phyloP scores from a whole-genome alignment of 2,329 filamentous ascomycete species.

The Fusarium paranaense region DNA sequence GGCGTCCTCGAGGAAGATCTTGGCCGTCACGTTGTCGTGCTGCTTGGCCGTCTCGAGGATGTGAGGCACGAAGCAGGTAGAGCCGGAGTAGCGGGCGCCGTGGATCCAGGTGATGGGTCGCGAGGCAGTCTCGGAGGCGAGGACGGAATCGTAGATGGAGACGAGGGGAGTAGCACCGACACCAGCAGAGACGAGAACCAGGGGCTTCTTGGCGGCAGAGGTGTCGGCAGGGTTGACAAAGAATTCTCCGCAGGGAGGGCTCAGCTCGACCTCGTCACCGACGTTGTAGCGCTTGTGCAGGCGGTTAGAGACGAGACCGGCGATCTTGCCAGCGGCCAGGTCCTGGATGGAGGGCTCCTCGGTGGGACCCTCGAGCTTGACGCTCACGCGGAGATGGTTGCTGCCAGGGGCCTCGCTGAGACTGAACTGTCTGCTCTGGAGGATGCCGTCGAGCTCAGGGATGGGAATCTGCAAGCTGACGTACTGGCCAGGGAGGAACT shows the following conservation, averaged over 20 bases:
- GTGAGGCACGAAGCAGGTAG: slow-evolving; percentile 67
- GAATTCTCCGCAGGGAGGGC: slow-evolving; percentile 71
- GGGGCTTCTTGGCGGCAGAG: slow-evolving; percentile 59
- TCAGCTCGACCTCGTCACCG: slow-evolving; percentile 66
- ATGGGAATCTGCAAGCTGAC: slow-evolving; percentile 74
- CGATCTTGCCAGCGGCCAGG: slow-evolving; percentile 48
- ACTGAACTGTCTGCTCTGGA: slow-evolving; percentile 81
- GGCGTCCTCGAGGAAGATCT: slow-evolving; percentile 69
- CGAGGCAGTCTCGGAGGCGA: slow-evolving; percentile 43
- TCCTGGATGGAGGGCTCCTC: slow-evolving; percentile 47
- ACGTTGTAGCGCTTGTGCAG: slow-evolving; percentile 61
- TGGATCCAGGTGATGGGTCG: slow-evolving; percentile 73
- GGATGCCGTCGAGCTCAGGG: slow-evolving; percentile 67
- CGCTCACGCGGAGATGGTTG: slow-evolving; percentile 76
- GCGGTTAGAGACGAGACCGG: slow-evolving; percentile 65
- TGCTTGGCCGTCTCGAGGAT: slow-evolving; percentile 58
- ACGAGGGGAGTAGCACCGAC: slow-evolving; percentile 76
- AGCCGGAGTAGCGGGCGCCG: slow-evolving; percentile 62
- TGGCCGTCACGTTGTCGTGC: slow-evolving; percentile 49
- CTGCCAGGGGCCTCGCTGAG: slow-evolving; percentile 71
- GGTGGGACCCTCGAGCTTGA: slow-evolving; percentile 72
- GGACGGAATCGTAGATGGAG: slow-evolving; percentile 71
- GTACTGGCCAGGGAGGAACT: slow-evolving; percentile 79
- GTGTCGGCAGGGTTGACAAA: slow-evolving; percentile 63
- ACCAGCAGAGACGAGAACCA: slow-evolving; percentile 75